A percentile compares a stretch with the other conserved stretches of the same genome.
Conservation (phyloP, 306 rosid species). For the Purshia tridentata region DNA sequence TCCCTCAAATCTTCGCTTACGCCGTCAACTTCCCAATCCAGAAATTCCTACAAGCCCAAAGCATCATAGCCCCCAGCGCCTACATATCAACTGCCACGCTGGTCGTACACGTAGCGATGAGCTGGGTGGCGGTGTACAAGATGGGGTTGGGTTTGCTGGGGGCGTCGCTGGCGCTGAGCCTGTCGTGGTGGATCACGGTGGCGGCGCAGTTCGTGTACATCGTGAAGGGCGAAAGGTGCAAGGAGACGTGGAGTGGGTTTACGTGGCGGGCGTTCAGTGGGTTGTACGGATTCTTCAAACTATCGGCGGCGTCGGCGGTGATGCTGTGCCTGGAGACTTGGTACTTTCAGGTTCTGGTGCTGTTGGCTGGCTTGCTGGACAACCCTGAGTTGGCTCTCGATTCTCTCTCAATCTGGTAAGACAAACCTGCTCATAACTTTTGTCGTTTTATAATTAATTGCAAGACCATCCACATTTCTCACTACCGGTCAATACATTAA, state of each 20-base stretch:
- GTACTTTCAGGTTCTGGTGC: conserved; percentile 77
- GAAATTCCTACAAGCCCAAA: conserved; percentile 75
- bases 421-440: too few species aligned
- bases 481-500: too few species aligned
- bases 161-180: conserved; percentile 60
- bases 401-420: conserved; percentile 69
- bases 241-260: conserved; percentile 65
- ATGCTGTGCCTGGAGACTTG: conserved; percentile 77
- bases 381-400: conserved; percentile 69
- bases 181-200: conserved; percentile 84
- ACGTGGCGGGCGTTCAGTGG: conserved; percentile 44
- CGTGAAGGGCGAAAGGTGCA: conserved; percentile 55
- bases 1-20: conserved; percentile 80
- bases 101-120: conserved; percentile 44
- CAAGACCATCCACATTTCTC: too few species aligned
- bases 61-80: conserved; percentile 72
- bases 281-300: conserved; percentile 49
- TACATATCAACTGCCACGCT: conserved; percentile 55
- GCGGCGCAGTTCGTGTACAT: conserved; percentile 60
- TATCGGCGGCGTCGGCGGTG: conserved; percentile 68
- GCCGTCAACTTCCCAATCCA: conserved; percentile 72
- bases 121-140: conserved; percentile 59
- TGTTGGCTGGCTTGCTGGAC: conserved; percentile 67
- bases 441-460: too few species aligned
- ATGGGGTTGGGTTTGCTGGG: conserved; percentile 64